phyloP scores from a whole-genome alignment of 306 rosid species.

The Malus asiatica region DNA sequence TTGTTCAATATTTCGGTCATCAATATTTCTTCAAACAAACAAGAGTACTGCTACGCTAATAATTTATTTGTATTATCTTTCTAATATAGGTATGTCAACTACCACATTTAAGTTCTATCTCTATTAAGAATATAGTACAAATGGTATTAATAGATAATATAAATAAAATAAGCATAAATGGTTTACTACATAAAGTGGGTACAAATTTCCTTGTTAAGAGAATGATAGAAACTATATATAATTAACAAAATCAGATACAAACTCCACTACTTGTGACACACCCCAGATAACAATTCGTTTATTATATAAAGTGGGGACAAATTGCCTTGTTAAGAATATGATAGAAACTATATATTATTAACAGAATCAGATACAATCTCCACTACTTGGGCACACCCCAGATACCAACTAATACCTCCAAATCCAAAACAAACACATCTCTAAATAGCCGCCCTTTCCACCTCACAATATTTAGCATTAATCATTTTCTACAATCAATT shows the following conservation, averaged over 20 bases:
- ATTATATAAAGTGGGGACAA: neutral
- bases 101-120: no score
- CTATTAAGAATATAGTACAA: no score
- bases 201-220: neutral
- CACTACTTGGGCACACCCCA: neutral
- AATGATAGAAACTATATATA: neutral
- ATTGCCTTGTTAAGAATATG: neutral
- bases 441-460: neutral
- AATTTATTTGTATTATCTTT: no score
- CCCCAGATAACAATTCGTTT: neutral
- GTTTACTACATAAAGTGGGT: no score
- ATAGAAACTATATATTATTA: neutral
- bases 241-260: neutral
- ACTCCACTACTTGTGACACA: neutral
- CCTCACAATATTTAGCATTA: neutral
- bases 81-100: no score
- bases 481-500: neutral
- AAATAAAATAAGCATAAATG: no score
- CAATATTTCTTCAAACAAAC: no score
- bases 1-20: no score
- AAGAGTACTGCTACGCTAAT: no score
- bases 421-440: neutral
- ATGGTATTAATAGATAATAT: no score
- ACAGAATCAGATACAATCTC: conserved; percentile 1
- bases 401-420: neutral